Evolutionary conservation across 257 asterid species (phyloP).

Genomic region (Plantago ovata): DNA sequence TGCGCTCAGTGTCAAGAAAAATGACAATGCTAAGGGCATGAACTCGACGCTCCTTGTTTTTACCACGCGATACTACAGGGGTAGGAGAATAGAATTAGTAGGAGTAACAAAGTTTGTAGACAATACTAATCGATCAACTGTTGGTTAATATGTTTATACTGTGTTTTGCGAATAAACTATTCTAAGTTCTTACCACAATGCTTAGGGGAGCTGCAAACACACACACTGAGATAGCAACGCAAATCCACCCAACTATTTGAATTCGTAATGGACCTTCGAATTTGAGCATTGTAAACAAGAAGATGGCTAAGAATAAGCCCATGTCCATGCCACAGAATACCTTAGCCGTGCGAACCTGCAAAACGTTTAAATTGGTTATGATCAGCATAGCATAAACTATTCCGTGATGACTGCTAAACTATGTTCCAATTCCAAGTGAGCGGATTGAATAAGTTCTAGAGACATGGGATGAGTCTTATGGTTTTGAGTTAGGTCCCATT

Average conservation of each 20-base stretch:
- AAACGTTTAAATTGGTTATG: not conserved
- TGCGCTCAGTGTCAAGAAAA: slow-evolving; percentile 74
- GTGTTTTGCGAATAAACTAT: too few relatives aligned
- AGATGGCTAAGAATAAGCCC: slow-evolving; percentile 31
- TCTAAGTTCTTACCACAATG: slow-evolving; percentile 52
- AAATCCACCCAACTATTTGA: slow-evolving; percentile 54
- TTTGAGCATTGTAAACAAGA: slow-evolving; percentile 34
- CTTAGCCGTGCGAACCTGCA: slow-evolving; percentile 37
- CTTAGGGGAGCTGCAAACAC: slow-evolving; percentile 61
- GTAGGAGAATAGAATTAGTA: not conserved
- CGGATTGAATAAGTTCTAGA: too few relatives aligned
- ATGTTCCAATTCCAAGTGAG: too few relatives aligned
- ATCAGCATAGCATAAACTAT: too few relatives aligned
- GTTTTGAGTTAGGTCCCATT: too few relatives aligned
- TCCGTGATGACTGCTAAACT: too few relatives aligned
- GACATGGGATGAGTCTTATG: too few relatives aligned
- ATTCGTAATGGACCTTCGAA: slow-evolving; percentile 27
- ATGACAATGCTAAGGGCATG: slow-evolving; percentile 75
- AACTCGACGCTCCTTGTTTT: slow-evolving; percentile 77
- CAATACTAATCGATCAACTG: too few relatives aligned
- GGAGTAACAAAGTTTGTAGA: not conserved
- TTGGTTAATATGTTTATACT: not conserved
- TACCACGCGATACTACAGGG: slow-evolving; percentile 57
- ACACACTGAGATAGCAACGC: slow-evolving; percentile 43
- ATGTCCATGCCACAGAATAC: slow-evolving; percentile 35